Conservation (phyloP, 2,329 filamentous ascomycete species). For the Calycina herbarum region DNA sequence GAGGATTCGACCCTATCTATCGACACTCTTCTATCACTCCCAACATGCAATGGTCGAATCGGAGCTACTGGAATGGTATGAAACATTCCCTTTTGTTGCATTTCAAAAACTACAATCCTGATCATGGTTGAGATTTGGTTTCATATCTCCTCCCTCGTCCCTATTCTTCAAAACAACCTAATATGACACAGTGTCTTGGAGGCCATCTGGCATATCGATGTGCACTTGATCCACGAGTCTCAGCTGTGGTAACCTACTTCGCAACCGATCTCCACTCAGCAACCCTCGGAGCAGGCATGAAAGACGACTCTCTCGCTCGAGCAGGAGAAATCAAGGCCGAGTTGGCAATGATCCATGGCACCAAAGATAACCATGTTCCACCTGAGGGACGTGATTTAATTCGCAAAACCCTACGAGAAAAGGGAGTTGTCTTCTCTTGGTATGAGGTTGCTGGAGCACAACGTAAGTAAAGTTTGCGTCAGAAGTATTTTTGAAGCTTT, state of each 20-base stretch:
- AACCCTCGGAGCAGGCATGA: constrained; percentile 69
- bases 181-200: not conserved
- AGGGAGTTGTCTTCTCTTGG: constrained; percentile 73
- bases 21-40: constrained; percentile 67
- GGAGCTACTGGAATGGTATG: constrained; percentile 74
- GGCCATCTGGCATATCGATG: constrained; percentile 77
- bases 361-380: constrained; percentile 87
- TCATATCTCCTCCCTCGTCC: not conserved
- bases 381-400: constrained; percentile 81
- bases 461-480: constrained; percentile 48
- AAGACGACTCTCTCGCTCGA: constrained; percentile 58
- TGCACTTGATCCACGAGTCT: constrained; percentile 74
- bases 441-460: constrained; percentile 93
- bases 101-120: not conserved
- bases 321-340: constrained; percentile 73
- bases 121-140: not conserved
- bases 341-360: constrained; percentile 85
- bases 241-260: constrained; percentile 82
- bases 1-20: constrained; percentile 70
- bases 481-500: not conserved
- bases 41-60: constrained; percentile 78
- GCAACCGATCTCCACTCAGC: constrained; percentile 85
- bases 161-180: not conserved
- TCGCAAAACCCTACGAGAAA: constrained; percentile 75
- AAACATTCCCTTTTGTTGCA: not conserved